These are phyloP conservation scores for Phytophthora tentaculata DNA, from an alignment of 352 stramenopile genomes.

Conservation along the genomic window DNA sequence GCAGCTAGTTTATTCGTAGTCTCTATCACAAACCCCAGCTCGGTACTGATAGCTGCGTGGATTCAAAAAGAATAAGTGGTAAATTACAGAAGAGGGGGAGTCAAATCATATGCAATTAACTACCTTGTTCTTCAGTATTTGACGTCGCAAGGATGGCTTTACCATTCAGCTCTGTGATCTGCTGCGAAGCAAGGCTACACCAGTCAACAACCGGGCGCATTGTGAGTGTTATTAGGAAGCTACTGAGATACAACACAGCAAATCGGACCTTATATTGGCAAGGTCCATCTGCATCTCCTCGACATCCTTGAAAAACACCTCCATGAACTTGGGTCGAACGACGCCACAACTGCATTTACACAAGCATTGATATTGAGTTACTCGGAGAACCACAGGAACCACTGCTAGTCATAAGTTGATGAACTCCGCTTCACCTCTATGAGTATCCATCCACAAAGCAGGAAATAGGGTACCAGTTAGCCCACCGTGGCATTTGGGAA, in stretches of 20 bases:
- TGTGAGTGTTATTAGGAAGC: background rate
- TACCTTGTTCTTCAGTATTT: slow-evolving; percentile 90
- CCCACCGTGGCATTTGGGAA: background rate
- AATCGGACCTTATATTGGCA: slow-evolving; percentile 81
- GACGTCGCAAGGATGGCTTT: slow-evolving; percentile 94
- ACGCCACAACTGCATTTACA: slow-evolving; percentile 45
- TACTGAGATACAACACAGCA: background rate
- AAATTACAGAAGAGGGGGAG: no score
- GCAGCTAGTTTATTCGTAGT: slow-evolving; percentile 93
- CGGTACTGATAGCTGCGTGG: slow-evolving; percentile 81
- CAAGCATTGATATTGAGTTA: background rate
- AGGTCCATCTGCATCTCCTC: slow-evolving; percentile 95
- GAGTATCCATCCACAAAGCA: background rate
- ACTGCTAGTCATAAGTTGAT: background rate
- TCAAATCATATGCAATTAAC: no score
- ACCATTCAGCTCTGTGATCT: slow-evolving; percentile 94
- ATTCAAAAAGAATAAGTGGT: background rate
- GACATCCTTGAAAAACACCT: slow-evolving; percentile 96
- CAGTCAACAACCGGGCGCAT: background rate
- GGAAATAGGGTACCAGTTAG: slow-evolving; percentile 3
- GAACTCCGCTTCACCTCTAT: slow-evolving; percentile 1
- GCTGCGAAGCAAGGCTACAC: slow-evolving; percentile 82
- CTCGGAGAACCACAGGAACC: background rate
- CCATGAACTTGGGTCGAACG: slow-evolving; percentile 91
- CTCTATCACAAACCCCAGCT: slow-evolving; percentile 92